These are phyloP conservation scores for Rhizopogon vinicolor DNA, from an alignment of 768 basidiomycete species.

Conservation along the genomic window DNA sequence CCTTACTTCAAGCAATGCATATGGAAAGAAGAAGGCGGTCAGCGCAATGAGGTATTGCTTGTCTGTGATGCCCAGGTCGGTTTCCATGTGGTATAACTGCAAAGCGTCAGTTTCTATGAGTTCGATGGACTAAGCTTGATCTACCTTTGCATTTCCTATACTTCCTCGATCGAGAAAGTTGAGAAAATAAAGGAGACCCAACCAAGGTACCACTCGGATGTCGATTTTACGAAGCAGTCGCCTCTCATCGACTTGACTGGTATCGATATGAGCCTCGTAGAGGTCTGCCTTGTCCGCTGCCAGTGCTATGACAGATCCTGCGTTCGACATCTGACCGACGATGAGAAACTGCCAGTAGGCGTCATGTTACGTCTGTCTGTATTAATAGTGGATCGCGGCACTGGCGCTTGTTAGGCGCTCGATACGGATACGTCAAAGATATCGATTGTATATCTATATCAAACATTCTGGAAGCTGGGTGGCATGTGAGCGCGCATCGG, in stretches of 20 bases:
- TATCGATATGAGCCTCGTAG: conserved; percentile 50
- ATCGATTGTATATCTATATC: too few species aligned
- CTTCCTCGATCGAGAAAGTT: conserved; percentile 62
- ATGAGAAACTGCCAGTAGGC: background rate
- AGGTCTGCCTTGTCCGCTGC: conserved; percentile 6
- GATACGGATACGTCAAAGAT: too few species aligned
- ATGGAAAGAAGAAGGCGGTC: conserved; percentile 76
- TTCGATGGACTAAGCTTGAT: conserved; percentile 4
- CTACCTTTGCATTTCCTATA: conserved; percentile 72
- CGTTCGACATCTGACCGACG: background rate
- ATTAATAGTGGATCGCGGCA: background rate
- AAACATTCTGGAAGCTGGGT: background rate
- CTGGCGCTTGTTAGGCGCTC: background rate
- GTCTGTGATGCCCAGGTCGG: conserved; percentile 54
- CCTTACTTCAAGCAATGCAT: conserved; percentile 62
- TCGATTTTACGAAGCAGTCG: conserved; percentile 58
- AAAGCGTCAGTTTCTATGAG: background rate
- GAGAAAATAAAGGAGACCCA: conserved; percentile 68
- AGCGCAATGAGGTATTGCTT: conserved; percentile 64
- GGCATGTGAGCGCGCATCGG: background rate
- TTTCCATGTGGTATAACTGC: conserved; percentile 56
- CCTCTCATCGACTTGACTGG: conserved; percentile 48
- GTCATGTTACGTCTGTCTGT: background rate
- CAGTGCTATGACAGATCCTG: background rate
- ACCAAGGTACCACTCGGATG: conserved; percentile 67